Base-by-base conservation (phyloP, 139 green algal genomes). In the Parachlorella kessleri region DNA sequence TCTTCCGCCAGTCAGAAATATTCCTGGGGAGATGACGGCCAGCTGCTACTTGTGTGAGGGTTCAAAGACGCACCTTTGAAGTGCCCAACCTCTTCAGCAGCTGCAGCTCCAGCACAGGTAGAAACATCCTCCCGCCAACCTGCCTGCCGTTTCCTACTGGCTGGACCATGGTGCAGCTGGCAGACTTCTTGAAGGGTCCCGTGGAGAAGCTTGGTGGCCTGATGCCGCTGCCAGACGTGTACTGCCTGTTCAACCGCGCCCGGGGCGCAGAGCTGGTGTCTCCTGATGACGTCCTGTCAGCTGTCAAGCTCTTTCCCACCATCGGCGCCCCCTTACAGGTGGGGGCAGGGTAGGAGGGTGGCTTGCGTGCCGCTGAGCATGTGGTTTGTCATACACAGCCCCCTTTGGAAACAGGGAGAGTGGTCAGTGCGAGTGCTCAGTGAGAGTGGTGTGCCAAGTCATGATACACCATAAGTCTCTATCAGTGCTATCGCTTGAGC, bases 191-290 rank as follows among this genome's bases (percentile, higher is more conserved):
- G 69, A 21, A 24, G 35, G 71, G 6, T 7, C 87, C 82, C 2
- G 70, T 98, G 48, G 73, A 85, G 33, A 77, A 74, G 6, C 80
- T 75, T 1, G 94, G 94, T 14, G 96, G 95, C 54, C 89, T 98
- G 66, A 89, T 99, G 84, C 83, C 93, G 8, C 84, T 99, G 70
- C 84, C 93, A 33, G 96, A 99, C 71, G 93, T 94, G 64, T 99
- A 97, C 90, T 98, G 93, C 89, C 78, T 98, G 26, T 99, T 97
- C 89, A 98, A 98, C 78, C 79, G 95, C 10, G 96, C 95, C 0
- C 77, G 96, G 1, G 94, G 96, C 21, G 91, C 85, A 5, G 96
- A 99, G 88, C 90, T 99, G 4, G 87, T 99, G 23, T 98, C 95
- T 0, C 96, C 96, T 0, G 94, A 98, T 36, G 96, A 99, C 85